phyloP scores from a whole-genome alignment of 2,329 filamentous ascomycete species.

The Fusarium armeniacum region DNA sequence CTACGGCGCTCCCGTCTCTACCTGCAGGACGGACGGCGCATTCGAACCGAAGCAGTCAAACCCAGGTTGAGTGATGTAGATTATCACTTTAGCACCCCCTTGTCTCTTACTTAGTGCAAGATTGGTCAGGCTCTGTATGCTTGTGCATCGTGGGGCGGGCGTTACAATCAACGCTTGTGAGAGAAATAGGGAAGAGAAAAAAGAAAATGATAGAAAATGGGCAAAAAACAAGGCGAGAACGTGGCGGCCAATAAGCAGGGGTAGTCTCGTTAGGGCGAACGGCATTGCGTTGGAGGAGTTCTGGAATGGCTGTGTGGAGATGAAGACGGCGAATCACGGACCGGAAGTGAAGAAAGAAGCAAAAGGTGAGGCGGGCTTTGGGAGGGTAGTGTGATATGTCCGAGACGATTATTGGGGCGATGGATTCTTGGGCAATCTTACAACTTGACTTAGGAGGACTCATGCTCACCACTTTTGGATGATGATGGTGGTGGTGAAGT shows the following conservation, averaged over 20 bases:
- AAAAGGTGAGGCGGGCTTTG: conserved; percentile 43
- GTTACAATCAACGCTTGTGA: conserved; percentile 32
- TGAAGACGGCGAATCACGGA: conserved; percentile 26
- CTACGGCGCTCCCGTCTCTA: conserved; percentile 22
- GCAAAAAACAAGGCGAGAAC: conserved; percentile 42
- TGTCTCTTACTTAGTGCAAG: conserved; percentile 9
- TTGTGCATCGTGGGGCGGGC: conserved; percentile 32
- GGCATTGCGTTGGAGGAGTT: conserved; percentile 43
- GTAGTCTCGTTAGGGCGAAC: conserved; percentile 45
- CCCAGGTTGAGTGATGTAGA: conserved; percentile 10
- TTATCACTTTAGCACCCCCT: conserved; percentile 26
- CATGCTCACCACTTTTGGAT: neutral
- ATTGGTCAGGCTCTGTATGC: conserved; percentile 21
- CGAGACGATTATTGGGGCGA: conserved; percentile 47
- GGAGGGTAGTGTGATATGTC: conserved; percentile 40
- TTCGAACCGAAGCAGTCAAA: conserved; percentile 17
- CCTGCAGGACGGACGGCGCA: conserved; percentile 9
- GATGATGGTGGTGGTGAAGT: conserved; percentile 6
- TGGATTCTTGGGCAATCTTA: conserved; percentile 31
- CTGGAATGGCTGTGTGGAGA: conserved; percentile 39
- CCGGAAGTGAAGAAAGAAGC: neutral
- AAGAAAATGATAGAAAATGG: conserved; percentile 1
- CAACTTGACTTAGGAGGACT: conserved; percentile 4
- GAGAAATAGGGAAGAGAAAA: neutral
- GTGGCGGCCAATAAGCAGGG: conserved; percentile 45